Percentiles rank a stretch among this genome's conserved stretches.
These are phyloP conservation scores for Aspergillus ibericus DNA, from an alignment of 2,329 filamentous ascomycete genomes.

Conservation along the genomic window DNA sequence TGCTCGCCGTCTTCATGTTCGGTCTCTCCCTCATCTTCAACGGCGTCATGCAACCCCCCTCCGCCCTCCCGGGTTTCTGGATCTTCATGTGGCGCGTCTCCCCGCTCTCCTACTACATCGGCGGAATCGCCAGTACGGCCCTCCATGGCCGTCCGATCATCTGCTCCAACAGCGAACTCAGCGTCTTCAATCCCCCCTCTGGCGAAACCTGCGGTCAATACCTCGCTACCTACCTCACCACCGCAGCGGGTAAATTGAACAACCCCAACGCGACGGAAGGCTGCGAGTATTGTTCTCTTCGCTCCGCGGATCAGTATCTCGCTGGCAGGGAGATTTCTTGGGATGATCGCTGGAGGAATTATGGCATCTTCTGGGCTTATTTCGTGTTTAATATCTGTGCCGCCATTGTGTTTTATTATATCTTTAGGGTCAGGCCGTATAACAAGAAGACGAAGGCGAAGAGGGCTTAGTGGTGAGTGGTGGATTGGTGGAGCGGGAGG, in stretches of 20 bases:
- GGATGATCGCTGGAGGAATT: conserved; percentile 64
- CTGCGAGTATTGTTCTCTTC: conserved; percentile 52
- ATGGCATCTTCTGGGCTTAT: conserved; percentile 62
- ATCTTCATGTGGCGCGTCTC: conserved; percentile 17
- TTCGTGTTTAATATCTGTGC: conserved; percentile 58
- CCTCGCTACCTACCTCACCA: conserved; percentile 51
- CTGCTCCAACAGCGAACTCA: conserved; percentile 69
- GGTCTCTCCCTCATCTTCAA: conserved; percentile 18
- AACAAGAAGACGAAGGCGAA: background rate
- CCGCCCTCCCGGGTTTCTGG: conserved; percentile 15
- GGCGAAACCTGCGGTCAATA: conserved; percentile 61
- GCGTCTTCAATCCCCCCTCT: conserved; percentile 61
- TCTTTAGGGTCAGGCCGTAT: conserved; percentile 29
- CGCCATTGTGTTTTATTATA: conserved; percentile 55
- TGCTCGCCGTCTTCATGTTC: conserved; percentile 13
- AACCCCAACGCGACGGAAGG: conserved; percentile 48
- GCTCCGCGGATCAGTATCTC: conserved; percentile 39
- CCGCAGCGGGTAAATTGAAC: conserved; percentile 54
- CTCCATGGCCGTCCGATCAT: conserved; percentile 64
- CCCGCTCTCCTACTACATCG: conserved; percentile 56
- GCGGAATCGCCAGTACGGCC: conserved; percentile 67
- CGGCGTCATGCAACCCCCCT: conserved; percentile 12
- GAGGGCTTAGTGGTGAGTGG: background rate
- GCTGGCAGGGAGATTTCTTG: conserved; percentile 52
- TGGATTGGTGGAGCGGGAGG: too few species aligned